These are phyloP conservation scores for Globisporangium solare DNA, from an alignment of 352 stramenopile species.

Conservation along the genomic window DNA sequence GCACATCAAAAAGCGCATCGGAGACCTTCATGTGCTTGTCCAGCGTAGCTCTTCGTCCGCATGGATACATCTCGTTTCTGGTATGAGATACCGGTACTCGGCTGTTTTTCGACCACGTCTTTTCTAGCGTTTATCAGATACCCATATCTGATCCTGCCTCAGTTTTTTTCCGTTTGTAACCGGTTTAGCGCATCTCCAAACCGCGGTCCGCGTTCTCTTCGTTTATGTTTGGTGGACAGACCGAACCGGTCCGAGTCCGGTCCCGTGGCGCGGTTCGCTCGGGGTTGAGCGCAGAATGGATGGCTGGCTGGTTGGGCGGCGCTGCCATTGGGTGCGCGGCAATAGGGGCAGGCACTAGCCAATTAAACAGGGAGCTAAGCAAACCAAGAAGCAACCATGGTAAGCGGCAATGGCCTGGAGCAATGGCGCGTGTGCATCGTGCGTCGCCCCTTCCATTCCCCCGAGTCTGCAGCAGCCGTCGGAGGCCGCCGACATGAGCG, in stretches of 20 bases:
- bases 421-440: not conserved
- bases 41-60: no score
- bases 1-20: no score
- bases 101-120: not conserved
- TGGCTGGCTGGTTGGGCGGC: conserved; percentile 27
- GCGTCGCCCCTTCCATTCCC: no score
- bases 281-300: conserved; percentile 22
- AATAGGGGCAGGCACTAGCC: conserved; percentile 46
- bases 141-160: not conserved
- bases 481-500: no score
- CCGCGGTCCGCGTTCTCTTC: conserved; percentile 1
- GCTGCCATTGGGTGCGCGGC: conserved; percentile 2
- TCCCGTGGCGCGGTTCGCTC: not conserved
- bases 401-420: conserved; percentile 28
- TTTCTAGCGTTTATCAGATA: not conserved
- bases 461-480: no score
- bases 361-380: conserved; percentile 83
- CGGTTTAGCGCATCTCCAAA: not conserved
- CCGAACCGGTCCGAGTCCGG: conserved; percentile 5
- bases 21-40: no score
- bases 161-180: not conserved
- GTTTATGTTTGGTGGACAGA: not conserved
- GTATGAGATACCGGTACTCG: no score
- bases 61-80: no score
- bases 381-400: conserved; percentile 82